Evolutionary conservation across 768 basidiomycete species (phyloP), one percentile per base, ranked within the genome.

Genomic region (Austroboletus eburneus): DNA sequence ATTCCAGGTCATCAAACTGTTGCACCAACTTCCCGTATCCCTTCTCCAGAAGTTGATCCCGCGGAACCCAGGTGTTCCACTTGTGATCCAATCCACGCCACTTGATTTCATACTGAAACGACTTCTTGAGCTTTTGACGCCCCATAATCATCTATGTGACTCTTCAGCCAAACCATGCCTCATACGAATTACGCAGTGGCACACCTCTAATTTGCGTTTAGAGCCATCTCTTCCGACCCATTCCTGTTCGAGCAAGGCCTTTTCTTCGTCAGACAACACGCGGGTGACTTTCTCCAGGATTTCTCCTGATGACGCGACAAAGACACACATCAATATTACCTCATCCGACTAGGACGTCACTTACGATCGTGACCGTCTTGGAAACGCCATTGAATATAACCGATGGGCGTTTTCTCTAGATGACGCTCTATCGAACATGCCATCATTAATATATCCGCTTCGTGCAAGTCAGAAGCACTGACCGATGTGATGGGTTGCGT

Each of bases 361-460:
- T 55, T 65, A 88, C 92, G 87, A 76, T 98, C 94, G 68, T 95
- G 88, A 40, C 94, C 95, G 67, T 96, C 94, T 65, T 97, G 94
- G 81, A 93, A 98, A 57, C 94, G 87, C 94, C 94, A 98, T 71
- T 96, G 92, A 58, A 97, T 96, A 63, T 98, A 98, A 45, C 85
- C 87, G 50, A 94, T 89, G 21, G 95, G 91, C 5, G 93, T 95
- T 73, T 98, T 96, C 69, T 95, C 92, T 36, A 98, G 67, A 72
- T 98, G 94, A 57, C 81, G 85, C 65, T 95, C 91, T 87, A 63
- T 50, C 20, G 29, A 46, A 48, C 20, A 36, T 40, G 17, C 39
- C 41, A 47, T 69, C 39, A 64, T 46, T 42, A 47, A 57, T 64
- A 54, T 44, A 56, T 36, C 21, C 20, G 13, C 6, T 32, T 35